These are phyloP conservation scores for Theileria annulata DNA, from an alignment of 169 alveolate genomes.

Conservation along the genomic window DNA sequence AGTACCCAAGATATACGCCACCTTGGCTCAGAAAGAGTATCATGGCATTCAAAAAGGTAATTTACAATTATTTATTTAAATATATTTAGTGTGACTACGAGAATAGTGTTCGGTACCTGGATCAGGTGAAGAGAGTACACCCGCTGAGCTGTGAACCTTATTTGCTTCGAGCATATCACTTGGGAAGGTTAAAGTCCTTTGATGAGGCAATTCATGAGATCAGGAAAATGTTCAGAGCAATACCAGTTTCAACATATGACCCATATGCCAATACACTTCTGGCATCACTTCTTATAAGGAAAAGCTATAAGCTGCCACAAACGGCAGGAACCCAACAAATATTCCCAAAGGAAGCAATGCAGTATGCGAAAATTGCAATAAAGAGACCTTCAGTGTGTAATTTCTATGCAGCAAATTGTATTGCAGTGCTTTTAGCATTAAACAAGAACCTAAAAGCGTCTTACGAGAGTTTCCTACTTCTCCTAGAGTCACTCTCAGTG, in stretches of 20 bases:
- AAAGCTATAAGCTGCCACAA: constrained; percentile 3
- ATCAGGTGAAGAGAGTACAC: constrained; percentile 43
- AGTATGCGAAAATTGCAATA: constrained; percentile 53
- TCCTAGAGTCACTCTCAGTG: constrained; percentile 27
- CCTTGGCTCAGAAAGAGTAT: constrained; percentile 59
- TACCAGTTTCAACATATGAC: constrained; percentile 39
- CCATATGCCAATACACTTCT: constrained; percentile 61
- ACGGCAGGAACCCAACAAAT: constrained; percentile 21
- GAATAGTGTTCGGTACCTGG: constrained; percentile 44
- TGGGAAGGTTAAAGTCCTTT: constrained; percentile 15
- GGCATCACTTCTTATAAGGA: constrained; percentile 43
- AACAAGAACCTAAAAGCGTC: constrained; percentile 51
- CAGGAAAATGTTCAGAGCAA: constrained; percentile 42
- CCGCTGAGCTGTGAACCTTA: constrained; percentile 52
- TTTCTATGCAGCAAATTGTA: constrained; percentile 67
- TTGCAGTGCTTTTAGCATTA: constrained; percentile 56
- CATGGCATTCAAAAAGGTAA: constrained; percentile 48
- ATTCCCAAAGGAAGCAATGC: constrained; percentile 60
- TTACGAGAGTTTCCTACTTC: constrained; percentile 52
- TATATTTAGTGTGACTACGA: constrained; percentile 30
- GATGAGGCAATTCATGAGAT: constrained; percentile 56
- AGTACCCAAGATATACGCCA: constrained; percentile 47
- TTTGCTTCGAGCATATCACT: constrained; percentile 44
- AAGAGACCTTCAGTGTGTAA: constrained; percentile 56
- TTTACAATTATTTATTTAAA: neutral